Base-by-base conservation (phyloP, 2,329 filamentous ascomycete genomes). In the Coniochaeta ligniaria region DNA sequence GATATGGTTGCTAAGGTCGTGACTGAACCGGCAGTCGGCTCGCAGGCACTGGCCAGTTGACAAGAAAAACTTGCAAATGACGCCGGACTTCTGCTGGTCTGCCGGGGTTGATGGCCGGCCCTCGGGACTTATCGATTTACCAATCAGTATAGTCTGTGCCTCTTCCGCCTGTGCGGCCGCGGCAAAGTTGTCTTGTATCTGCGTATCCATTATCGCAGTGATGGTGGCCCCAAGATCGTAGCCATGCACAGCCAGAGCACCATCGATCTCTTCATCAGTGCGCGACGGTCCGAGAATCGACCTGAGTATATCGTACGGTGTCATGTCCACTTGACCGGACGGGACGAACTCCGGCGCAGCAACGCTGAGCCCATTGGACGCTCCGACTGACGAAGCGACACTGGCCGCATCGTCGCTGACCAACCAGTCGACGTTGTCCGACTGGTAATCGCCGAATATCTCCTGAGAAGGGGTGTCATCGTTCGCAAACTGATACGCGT, bases 31-130 rank as follows among this genome's bases (percentile, higher is more conserved):
- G 74, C 95, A 99, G 74, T 99, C 95, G 62, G 94, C 94, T 62
- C 95, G 87, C 59, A 97, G 86, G 73, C 95, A 99, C 74, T 95
- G 91, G n/a, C 95, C 95, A 8, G 90, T 96, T 11, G 93, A 94
- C 64, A 99, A 80, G 80, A 92, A 98, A 74, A 98, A 99, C 75
- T 96, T 96, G 83, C 95, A 99, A 47, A 98, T 91, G 43, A 97
- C 89, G 28, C 92, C 89, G 64, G 90, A 92, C 73, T 92, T 94
- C 67, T 89, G 83, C 69, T 90, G 87, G 26, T 85, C 84, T 26
- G 86, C 84, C 2, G 94, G 93, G 0, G 92, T 96, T 9, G 83
- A 79, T 17, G 93, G 91, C 38, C 92, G 84, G 20, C 85, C 82
- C 14, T 90, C 86, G 17, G 90, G 84, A 47, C 85, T 85, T 80